Conservation (phyloP, 2,329 filamentous ascomycete genomes). For the Neodidymelliopsis sp. region DNA sequence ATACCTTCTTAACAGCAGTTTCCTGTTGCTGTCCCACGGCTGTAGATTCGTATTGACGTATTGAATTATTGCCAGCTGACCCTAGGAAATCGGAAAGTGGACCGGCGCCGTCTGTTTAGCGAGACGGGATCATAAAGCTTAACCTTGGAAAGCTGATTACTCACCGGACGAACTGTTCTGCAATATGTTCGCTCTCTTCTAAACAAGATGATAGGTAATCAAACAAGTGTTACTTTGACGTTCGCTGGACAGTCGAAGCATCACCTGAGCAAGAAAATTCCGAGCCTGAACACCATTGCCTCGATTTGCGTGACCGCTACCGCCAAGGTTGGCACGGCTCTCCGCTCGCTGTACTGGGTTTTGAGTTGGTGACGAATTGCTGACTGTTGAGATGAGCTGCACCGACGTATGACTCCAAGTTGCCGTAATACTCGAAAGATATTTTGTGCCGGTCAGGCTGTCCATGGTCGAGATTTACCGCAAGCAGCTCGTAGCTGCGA, state of each 20-base stretch:
- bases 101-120: slow-evolving; percentile 8
- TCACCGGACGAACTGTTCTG: slow-evolving; percentile 9
- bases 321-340: slow-evolving; percentile 1
- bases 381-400: background rate
- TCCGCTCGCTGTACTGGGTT: slow-evolving; percentile 1
- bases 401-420: background rate
- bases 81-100: slow-evolving; percentile 1
- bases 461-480: background rate
- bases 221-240: background rate
- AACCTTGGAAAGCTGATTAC: slow-evolving; percentile 6
- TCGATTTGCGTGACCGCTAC: background rate
- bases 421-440: background rate
- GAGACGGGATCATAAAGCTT: slow-evolving; percentile 16
- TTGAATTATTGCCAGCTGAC: slow-evolving; percentile 4
- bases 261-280: too few relatives aligned
- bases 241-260: too few relatives aligned
- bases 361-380: background rate
- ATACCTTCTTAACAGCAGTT: slow-evolving; percentile 5
- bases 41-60: slow-evolving; percentile 14
- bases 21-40: slow-evolving; percentile 6
- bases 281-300: too few relatives aligned
- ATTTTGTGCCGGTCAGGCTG: background rate
- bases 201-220: background rate
- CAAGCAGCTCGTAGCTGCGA: background rate
- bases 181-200: background rate